Evolutionary conservation across 2,329 filamentous ascomycete species (phyloP), one percentile per base, ranked within the genome.

Genomic region (Apiospora hydei): DNA sequence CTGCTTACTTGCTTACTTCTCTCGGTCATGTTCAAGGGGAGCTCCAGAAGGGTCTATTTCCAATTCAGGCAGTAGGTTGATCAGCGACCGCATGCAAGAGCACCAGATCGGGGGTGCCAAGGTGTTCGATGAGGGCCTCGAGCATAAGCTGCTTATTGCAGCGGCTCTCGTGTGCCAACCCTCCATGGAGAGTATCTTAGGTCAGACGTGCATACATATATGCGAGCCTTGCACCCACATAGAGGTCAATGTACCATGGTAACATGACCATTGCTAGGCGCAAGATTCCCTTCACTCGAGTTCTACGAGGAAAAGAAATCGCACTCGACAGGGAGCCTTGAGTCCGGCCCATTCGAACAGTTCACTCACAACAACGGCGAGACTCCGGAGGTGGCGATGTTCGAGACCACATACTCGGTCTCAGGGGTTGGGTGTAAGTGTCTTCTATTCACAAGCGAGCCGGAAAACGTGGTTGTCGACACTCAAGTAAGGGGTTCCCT

Each of bases 131-230:
- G 53, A 61, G 30, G 53, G 53, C 30, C 53, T 61, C 53, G 30
- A 38, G 30, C 53, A 21, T 61, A 61, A 38, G 53, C 53, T 61
- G 53, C 53, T 61, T 34, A 61, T 61, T 38, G 16, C 53, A 61
- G 26, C 30, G 10, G 10, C 16, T 16, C 30, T 7, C 53, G 7
- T 21, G 26, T 61, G 30, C 34, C 53, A 38, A 38, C 16, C 24
- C 7, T 38, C 5, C 18, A 21, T 38, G 30, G 4, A 34, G 16
- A 8, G 26, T 21, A 38, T 21, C 30, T 61, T 34, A 38, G 53
- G 53, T 61, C 30, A 61, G 30, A 61, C 7, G 53, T 21, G 34
- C 30, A 11, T 21, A 18, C 16, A 21, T 61, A 21, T 6, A 49
- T 38, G 53, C 30, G 53, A 49, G 26, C 16, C 7, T 38, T 34